These are phyloP conservation scores for Claviceps lovelessii DNA, from an alignment of 2,329 filamentous ascomycete genomes.

Conservation along the genomic window DNA sequence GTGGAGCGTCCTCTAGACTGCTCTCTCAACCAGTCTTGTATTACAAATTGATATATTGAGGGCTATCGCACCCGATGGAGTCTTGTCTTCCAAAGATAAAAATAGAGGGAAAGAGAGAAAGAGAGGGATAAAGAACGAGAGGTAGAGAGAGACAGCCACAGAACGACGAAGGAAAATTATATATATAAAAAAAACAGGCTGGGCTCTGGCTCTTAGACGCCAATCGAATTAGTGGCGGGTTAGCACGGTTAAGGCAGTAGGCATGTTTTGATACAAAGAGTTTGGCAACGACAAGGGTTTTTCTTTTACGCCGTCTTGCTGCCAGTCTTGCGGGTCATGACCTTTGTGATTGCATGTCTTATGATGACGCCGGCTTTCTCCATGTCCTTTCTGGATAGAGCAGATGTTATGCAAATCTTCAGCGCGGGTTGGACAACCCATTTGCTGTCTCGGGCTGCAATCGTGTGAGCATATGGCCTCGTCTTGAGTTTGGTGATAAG, in stretches of 20 bases:
- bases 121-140: too few species aligned
- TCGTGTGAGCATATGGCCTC: slow-evolving; percentile 49
- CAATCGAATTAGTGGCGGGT: neutral
- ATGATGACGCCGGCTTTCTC: slow-evolving; percentile 86
- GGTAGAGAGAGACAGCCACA: too few species aligned
- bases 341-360: slow-evolving; percentile 84
- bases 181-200: neutral
- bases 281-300: neutral
- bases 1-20: neutral
- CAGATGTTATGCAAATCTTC: slow-evolving; percentile 81
- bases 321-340: slow-evolving; percentile 55
- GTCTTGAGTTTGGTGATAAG: slow-evolving; percentile 78
- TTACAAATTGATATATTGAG: neutral
- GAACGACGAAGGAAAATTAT: too few species aligned
- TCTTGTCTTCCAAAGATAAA: neutral
- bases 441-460: slow-evolving; percentile 52
- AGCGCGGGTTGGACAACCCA: slow-evolving; percentile 66
- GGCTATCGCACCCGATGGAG: neutral
- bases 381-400: slow-evolving; percentile 81
- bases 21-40: neutral
- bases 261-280: neutral
- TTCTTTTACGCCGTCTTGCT: slow-evolving; percentile 14
- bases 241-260: neutral
- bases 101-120: neutral
- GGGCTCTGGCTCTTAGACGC: neutral